phyloP scores from a whole-genome alignment of 1,284 basidiomycete genomes.

The Cutaneotrichosporon sp. region DNA sequence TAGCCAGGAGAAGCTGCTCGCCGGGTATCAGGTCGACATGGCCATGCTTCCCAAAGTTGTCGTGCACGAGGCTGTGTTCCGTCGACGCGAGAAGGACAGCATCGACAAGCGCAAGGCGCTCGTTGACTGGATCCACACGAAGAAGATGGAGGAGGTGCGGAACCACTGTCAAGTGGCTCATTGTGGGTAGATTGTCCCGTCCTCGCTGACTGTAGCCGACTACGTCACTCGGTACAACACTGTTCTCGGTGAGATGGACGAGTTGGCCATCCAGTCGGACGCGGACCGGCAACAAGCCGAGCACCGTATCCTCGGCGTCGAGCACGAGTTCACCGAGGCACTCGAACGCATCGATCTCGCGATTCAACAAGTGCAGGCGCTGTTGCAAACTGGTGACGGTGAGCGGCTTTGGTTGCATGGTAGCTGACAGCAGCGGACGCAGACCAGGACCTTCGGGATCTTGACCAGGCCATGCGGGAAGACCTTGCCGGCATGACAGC shows the following conservation, averaged over 20 bases:
- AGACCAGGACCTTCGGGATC: constrained; percentile 34
- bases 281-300: constrained; percentile 64
- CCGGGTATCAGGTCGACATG: constrained; percentile 42
- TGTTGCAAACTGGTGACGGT: constrained; percentile 27
- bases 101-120: constrained; percentile 40
- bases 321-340: constrained; percentile 39
- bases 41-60: constrained; percentile 42
- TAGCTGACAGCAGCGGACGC: constrained; percentile 20
- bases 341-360: constrained; percentile 40
- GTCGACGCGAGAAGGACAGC: constrained; percentile 34
- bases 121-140: constrained; percentile 46
- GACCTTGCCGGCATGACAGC: constrained; percentile 43
- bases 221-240: constrained; percentile 37
- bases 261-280: constrained; percentile 71
- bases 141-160: constrained; percentile 50
- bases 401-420: neutral
- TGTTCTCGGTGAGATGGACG: constrained; percentile 38
- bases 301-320: constrained; percentile 60
- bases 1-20: constrained; percentile 37
- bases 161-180: constrained; percentile 41
- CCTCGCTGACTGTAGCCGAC: constrained; percentile 27
- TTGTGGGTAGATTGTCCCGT: constrained; percentile 28
- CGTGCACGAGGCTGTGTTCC: constrained; percentile 42
- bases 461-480: constrained; percentile 49
- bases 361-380: constrained; percentile 33